Evolutionary conservation across 1,139 yeast species (phyloP), one percentile per base, ranked within the genome.

Genomic region (Pichia norvegensis): DNA sequence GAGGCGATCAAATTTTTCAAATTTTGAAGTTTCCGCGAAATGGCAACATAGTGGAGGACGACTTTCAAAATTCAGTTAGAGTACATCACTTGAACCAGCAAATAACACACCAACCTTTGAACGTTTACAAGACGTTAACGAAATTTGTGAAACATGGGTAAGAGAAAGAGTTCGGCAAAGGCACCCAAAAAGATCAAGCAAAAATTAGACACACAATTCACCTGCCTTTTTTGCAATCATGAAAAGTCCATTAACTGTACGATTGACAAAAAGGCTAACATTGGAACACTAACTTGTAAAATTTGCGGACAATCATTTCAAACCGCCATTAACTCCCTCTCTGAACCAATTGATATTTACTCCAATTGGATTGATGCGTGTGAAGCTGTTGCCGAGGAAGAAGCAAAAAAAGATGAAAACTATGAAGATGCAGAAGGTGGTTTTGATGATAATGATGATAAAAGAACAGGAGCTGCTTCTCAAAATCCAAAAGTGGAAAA

Each of bases 341-440:
- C 88, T 1, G 90, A 83, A 51, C 96, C 98, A 0, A 90, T 92
- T 37, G 98, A 92, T 64, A 86, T 92, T 22, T 92, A 92, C 63
- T 85, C 95, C 43, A 98, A 90, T 62, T 92, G 98, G 98, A 88
- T 88, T 48, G 98, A 92, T 69, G 98, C 97, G 1, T 92, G 96
- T 62, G 98, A 92, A 60, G 96, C 94, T 44, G 94, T 92, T 50
- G 95, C 94, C 38, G 81, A 80, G 52, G 85, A 84, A 49, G 60
- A 57, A 40, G 55, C 54, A 7, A 74, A 68, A 42, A 73, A 70
- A 31, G 67, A 60, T 29, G 65, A 45, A 11, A 57, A 54, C 20
- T 61, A 54, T n/a, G 60, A 55, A 42, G 53, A 51, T 25, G 55
- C 45, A 22, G 65, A 43, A 11, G 56, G 52, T 19, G 60, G 54